Base-by-base conservation (phyloP, 441 rosid species). In the Gossypium gossypioides region DNA sequence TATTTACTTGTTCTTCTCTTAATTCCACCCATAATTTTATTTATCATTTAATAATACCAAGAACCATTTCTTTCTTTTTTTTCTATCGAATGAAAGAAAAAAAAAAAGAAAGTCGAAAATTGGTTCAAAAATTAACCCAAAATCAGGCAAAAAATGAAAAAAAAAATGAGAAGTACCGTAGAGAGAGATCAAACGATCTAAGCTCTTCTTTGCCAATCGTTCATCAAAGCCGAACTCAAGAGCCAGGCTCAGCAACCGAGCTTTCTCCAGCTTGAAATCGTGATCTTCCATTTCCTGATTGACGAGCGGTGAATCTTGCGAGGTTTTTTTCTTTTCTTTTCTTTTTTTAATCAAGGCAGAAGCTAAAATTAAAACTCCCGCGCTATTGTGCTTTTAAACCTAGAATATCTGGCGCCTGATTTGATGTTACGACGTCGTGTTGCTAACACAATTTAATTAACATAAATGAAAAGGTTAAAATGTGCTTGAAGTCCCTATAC, bases 111-210 rank as follows among this genome's bases (percentile, higher is more conserved):
- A 12, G 0, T 37, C 19, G 21, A 37, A 13, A 6, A 19, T 63
- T 5, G 48, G 22, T 64, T n/a, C 12, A 12, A n/a, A 15, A 46
- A n/a, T 7, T 10, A 65, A 65, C 13, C 12, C 2, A 22, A 65
- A 1, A 21, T 46, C 10, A 8, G 12, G 16, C 21, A 40, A 52
- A 46, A 37, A 69, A 59, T 29, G 10, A 40, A 34, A 13, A 25
- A 29, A 56, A 68, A 61, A 48, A n/a, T 22, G 16, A 1, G 13
- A 42, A 24, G 34, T 90, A 94, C 97, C 97, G 82, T 95, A 95
- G 46, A 92, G 97, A 59, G 87, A 83, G 79, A 95, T 77, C 83
- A 95, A 84, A 73, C 93, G 93, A 72, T 87, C 85, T 51, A 95
- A 80, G 82, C 90, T 84, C 72, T 80, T 86, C 69, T 68, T 76